Base-by-base conservation (phyloP, 805 yeast genomes). In the Maudiozyma barnettii region DNA sequence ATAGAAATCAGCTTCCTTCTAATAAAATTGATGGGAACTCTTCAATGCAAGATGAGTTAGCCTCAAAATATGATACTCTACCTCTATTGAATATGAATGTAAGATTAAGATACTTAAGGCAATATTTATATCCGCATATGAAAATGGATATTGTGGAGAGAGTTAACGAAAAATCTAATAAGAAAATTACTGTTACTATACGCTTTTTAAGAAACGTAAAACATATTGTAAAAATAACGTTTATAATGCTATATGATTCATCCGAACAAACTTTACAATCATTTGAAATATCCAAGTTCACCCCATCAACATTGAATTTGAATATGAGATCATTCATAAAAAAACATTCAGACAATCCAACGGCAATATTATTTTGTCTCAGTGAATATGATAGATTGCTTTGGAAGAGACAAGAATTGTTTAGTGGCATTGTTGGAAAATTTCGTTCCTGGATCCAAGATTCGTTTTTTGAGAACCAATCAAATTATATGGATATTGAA, bases 21-120 rank as follows among this genome's bases (percentile, higher is more conserved):
- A 44, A 21, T 12, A 23, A 30, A n/a, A 48, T 56, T 8, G 54
- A 59, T 44, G 64, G 63, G 2, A 22, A 31, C 3, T 48, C 58
- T 2, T 36, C 44, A 16, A 41, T 58, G 13, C 52, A 54, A 29
- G 44, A 49, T 1, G 65, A 60, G 43, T 47, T 59, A 22, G 44
- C 44, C 7, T 14, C 48, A 21, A 61, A 60, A 43, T 55, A 51
- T 45, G 66, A 61, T 43, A 56, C 63, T 1, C 36, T 61, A 45
- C 66, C 67, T 2, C 23, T 63, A 20, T 46, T 60, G 26, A 59
- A 60, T 41, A 54, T 55, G 53, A 49, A 54, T 18, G 18, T 51
- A 37, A 42, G 67, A 30, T 43, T 59, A 29, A 22, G 48, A 22
- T 52, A 53, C 45, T 30, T 63, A 40, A 45, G 26, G 33, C 44